Percentiles rank a stretch among this genome's conserved stretches.
These are phyloP conservation scores for Kodamaea plutei DNA, from an alignment of 1,139 yeast species.

Conservation along the genomic window DNA sequence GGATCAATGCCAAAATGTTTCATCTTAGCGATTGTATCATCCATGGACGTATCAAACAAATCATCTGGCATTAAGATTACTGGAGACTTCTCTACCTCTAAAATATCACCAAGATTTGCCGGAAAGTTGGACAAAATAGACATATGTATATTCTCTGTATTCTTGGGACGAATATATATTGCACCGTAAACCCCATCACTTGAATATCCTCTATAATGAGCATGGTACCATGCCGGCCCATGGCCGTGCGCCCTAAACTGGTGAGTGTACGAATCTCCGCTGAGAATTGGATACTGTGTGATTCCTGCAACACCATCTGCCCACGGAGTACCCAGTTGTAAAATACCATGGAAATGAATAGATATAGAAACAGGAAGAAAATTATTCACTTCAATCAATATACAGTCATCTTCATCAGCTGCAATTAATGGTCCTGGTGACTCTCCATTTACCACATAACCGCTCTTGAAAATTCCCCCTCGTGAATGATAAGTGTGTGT, in stretches of 20 bases:
- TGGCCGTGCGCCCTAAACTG: conserved; percentile 33
- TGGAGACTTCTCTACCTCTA: conserved; percentile 22
- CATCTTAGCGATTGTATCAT: conserved; percentile 23
- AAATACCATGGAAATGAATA: conserved; percentile 47
- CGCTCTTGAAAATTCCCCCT: conserved; percentile 18
- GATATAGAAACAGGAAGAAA: conserved; percentile 30
- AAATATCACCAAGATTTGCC: conserved; percentile 12
- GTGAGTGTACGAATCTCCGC: conserved; percentile 33
- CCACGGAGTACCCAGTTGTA: conserved; percentile 35
- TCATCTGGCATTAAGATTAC: conserved; percentile 23
- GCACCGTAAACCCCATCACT: conserved; percentile 48
- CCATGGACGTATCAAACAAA: conserved; percentile 23
- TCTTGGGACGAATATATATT: conserved; percentile 23
- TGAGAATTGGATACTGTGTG: conserved; percentile 36
- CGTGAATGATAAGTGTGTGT: conserved; percentile 14
- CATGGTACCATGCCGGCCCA: conserved; percentile 52
- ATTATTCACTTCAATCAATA: conserved; percentile 24
- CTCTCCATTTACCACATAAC: conserved; percentile 28
- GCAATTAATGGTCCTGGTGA: conserved; percentile 34
- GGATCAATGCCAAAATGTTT: conserved; percentile 30
- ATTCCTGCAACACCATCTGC: conserved; percentile 44
- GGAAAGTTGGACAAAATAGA: conserved; percentile 14
- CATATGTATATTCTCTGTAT: conserved; percentile 23
- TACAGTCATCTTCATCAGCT: conserved; percentile 36
- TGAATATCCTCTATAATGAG: conserved; percentile 45